Evolutionary conservation across 805 yeast genomes (phyloP).

Genomic region (Candida montana): DNA sequence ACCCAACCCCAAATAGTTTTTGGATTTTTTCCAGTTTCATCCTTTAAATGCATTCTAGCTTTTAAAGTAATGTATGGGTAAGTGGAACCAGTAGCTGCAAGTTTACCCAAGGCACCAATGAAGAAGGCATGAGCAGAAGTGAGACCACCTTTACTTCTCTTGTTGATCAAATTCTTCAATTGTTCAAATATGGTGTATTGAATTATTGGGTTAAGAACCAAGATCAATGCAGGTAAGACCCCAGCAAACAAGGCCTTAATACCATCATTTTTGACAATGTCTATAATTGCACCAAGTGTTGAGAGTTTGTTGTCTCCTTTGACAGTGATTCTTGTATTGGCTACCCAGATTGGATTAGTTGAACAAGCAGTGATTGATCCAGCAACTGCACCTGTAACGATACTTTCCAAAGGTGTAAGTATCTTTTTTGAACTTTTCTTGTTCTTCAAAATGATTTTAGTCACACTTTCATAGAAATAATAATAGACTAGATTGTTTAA

Average conservation of each 20-base stretch:
- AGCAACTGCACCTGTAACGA: constrained; percentile 59
- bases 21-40: constrained; percentile 26
- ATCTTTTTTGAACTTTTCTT: constrained; percentile 16
- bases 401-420: constrained; percentile 21
- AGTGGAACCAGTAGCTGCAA: constrained; percentile 82
- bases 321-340: constrained; percentile 85
- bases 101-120: constrained; percentile 85
- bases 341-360: constrained; percentile 93
- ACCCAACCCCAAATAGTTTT: constrained; percentile 45
- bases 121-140: constrained; percentile 75
- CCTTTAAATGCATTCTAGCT: constrained; percentile 77
- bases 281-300: constrained; percentile 52
- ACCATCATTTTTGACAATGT: constrained; percentile 70
- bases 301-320: constrained; percentile 26
- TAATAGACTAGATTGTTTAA: constrained; percentile 85
- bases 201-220: constrained; percentile 84
- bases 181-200: constrained; percentile 93
- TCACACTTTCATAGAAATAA: constrained; percentile 78
- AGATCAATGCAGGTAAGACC: constrained; percentile 77
- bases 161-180: constrained; percentile 59
- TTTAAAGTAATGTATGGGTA: constrained; percentile 90
- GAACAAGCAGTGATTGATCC: constrained; percentile 79
- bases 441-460: constrained; percentile 36
- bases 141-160: constrained; percentile 41
- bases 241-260: constrained; percentile 73